These are phyloP conservation scores for Diplodia sapinea DNA, from an alignment of 2,329 filamentous ascomycete genomes.

Conservation along the genomic window DNA sequence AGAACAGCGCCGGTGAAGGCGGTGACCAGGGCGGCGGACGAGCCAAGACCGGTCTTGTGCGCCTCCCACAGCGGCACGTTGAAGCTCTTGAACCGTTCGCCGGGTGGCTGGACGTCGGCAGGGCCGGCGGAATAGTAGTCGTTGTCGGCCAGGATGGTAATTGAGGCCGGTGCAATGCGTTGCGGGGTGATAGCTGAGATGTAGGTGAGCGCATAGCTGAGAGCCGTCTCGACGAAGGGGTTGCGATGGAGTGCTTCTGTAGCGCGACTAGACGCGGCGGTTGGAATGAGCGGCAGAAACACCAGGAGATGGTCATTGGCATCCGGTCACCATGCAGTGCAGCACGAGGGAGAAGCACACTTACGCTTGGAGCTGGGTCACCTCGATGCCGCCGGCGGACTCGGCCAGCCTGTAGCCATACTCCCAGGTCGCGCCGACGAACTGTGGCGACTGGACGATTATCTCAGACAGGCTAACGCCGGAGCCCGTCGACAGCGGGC, in stretches of 20 bases:
- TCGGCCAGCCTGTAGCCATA: slow-evolving; percentile 77
- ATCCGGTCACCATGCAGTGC: slow-evolving; percentile 8
- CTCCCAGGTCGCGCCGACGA: slow-evolving; percentile 83
- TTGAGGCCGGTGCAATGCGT: slow-evolving; percentile 68
- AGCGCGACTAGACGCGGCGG: slow-evolving; percentile 30
- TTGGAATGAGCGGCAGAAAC: slow-evolving; percentile 29
- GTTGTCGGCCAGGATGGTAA: slow-evolving; percentile 92
- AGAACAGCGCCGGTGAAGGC: slow-evolving; percentile 79
- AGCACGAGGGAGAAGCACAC: slow-evolving; percentile 47
- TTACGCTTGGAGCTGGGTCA: slow-evolving; percentile 80
- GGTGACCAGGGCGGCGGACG: slow-evolving; percentile 91
- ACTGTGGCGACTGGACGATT: slow-evolving; percentile 90
- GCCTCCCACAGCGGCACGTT: slow-evolving; percentile 75
- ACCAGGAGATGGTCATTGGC: slow-evolving; percentile 20
- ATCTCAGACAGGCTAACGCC: slow-evolving; percentile 72
- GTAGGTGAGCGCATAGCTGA: slow-evolving; percentile 87
- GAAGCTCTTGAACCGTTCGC: slow-evolving; percentile 74
- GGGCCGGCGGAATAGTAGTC: slow-evolving; percentile 82
- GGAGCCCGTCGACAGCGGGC: slow-evolving; percentile 62
- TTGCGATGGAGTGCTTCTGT: slow-evolving; percentile 64
- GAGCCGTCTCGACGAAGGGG: slow-evolving; percentile 88
- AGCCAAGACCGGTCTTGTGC: slow-evolving; percentile 95
- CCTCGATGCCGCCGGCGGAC: slow-evolving; percentile 77
- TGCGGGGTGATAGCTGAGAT: slow-evolving; percentile 59
- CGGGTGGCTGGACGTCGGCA: slow-evolving; percentile 39